Conservation (phyloP, 495 filamentous ascomycete genomes). For the Aspergillus sclerotioniger region DNA sequence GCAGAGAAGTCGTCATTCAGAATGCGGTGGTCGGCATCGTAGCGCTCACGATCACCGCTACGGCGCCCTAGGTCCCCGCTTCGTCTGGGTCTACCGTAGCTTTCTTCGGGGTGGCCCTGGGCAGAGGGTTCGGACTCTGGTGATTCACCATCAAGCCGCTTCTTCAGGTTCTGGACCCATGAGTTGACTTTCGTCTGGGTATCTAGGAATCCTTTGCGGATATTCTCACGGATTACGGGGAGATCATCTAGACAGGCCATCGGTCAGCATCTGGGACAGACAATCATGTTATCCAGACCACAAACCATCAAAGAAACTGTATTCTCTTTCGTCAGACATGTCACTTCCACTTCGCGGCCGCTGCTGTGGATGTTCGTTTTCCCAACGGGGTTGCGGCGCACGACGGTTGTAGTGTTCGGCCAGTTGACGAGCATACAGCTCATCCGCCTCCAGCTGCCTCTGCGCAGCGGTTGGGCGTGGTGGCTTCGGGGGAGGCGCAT, state of each 20-base stretch:
- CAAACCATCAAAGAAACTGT: conserved; percentile 84
- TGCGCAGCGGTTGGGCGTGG: conserved; percentile 69
- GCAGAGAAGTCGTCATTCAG: conserved; percentile 88
- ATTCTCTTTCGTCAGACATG: conserved; percentile 61
- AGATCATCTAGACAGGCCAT: conserved; percentile 67
- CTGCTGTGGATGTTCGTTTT: conserved; percentile 40
- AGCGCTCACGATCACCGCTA: conserved; percentile 81
- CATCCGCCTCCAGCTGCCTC: conserved; percentile 85
- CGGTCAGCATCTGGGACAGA: conserved; percentile 15
- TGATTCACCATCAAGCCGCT: conserved; percentile 82
- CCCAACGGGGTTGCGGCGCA: conserved; percentile 39
- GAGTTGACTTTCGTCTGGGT: conserved; percentile 90
- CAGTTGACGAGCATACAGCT: conserved; percentile 89
- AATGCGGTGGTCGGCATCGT: conserved; percentile 93
- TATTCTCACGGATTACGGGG: conserved; percentile 87
- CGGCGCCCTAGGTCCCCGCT: conserved; percentile 60
- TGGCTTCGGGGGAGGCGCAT: conserved; percentile 63
- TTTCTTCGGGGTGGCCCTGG: conserved; percentile 42
- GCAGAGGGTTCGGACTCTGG: conserved; percentile 48
- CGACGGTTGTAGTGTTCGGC: conserved; percentile 78
- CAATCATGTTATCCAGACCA: background rate
- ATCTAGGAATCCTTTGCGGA: conserved; percentile 91
- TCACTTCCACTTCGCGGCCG: conserved; percentile 33
- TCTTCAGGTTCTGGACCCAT: conserved; percentile 88
- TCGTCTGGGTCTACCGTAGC: conserved; percentile 45